phyloP scores from a whole-genome alignment of 805 yeast genomes.

The Lipomyces yamadae region DNA sequence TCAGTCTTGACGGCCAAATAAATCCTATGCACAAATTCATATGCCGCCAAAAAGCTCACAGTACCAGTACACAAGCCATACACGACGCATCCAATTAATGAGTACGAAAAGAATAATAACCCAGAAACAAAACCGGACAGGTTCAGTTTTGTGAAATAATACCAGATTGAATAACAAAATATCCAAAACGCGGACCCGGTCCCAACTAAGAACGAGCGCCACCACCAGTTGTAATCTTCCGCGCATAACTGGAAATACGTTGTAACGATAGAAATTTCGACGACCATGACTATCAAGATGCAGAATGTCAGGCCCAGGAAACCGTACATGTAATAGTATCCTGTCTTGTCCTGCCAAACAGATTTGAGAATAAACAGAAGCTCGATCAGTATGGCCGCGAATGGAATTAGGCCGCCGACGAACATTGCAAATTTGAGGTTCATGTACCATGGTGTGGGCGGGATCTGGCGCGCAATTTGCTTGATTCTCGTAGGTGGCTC shows the following conservation, averaged over 20 bases:
- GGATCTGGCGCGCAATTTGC: constrained; percentile 46
- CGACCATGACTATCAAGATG: constrained; percentile 63
- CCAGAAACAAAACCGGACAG: constrained; percentile 70
- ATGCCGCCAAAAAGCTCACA: constrained; percentile 69
- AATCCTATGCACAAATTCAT: constrained; percentile 65
- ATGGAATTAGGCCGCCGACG: constrained; percentile 74
- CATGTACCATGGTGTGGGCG: constrained; percentile 35
- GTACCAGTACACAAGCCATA: constrained; percentile 78
- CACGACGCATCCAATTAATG: constrained; percentile 63
- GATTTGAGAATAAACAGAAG: constrained; percentile 72
- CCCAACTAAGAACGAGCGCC: constrained; percentile 77
- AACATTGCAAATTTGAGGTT: constrained; percentile 41
- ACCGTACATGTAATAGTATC: constrained; percentile 80
- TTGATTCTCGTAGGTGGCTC: constrained; percentile 40
- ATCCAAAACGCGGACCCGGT: constrained; percentile 74
- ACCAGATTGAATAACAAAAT: constrained; percentile 68
- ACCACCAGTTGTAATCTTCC: constrained; percentile 73
- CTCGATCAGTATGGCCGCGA: constrained; percentile 80
- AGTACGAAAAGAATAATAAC: constrained; percentile 72
- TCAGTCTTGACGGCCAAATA: constrained; percentile 64
- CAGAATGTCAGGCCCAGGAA: constrained; percentile 67
- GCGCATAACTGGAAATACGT: constrained; percentile 64
- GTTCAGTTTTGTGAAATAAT: constrained; percentile 61
- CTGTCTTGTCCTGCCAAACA: constrained; percentile 77
- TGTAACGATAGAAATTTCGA: constrained; percentile 73